Conservation (phyloP, 2,329 filamentous ascomycete species). For the Neofusicoccum cordaticola region DNA sequence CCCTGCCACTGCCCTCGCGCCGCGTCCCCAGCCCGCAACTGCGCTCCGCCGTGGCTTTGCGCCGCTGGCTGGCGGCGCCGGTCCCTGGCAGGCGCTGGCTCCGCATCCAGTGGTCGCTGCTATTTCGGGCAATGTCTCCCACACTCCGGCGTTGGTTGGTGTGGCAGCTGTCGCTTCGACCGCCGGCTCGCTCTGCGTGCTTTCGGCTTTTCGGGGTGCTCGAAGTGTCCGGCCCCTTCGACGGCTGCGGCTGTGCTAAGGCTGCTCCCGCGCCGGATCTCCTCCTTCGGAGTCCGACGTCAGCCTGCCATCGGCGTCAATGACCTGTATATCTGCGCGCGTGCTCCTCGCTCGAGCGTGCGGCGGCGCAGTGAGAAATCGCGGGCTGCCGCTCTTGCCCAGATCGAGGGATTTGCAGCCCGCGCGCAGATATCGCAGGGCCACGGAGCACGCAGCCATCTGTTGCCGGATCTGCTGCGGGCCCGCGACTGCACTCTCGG, state of each 20-base stretch:
- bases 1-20: no score
- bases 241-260: background rate
- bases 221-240: background rate
- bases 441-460: background rate
- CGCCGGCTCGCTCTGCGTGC: background rate
- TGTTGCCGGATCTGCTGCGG: background rate
- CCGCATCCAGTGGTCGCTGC: background rate
- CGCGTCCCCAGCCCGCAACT: no score
- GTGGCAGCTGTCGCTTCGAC: background rate
- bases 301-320: background rate
- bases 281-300: slow-evolving; percentile 9
- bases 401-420: background rate
- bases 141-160: background rate
- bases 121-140: background rate
- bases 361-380: no score
- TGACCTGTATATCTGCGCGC: background rate
- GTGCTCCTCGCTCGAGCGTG: background rate
- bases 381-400: background rate
- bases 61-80: background rate
- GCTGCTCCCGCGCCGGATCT: background rate
- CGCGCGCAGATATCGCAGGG: background rate
- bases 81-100: background rate
- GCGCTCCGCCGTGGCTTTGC: no score
- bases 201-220: background rate
- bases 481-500: background rate